Percentiles rank a stretch among this genome's conserved stretches.
These are phyloP conservation scores for Boletellus deceptivus DNA, from an alignment of 1,284 basidiomycete species.

Conservation along the genomic window DNA sequence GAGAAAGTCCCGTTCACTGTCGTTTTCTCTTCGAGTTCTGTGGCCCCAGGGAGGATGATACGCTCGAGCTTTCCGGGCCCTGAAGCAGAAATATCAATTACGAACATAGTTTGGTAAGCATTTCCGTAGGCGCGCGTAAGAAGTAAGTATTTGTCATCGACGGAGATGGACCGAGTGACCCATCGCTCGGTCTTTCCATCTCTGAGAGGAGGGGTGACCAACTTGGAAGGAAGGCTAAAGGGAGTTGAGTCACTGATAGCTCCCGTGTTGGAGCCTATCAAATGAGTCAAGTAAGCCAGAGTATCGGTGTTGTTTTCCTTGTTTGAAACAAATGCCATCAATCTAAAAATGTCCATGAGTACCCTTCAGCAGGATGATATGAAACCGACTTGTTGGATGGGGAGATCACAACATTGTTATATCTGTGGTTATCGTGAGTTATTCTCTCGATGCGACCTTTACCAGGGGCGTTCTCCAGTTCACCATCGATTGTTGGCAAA, in stretches of 20 bases:
- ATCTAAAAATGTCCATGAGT: constrained; percentile 19
- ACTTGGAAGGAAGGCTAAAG: constrained; percentile 30
- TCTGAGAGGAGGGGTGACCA: constrained; percentile 31
- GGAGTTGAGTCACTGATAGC: constrained; percentile 21
- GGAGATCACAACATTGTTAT: constrained; percentile 28
- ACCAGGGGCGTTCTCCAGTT: constrained; percentile 37
- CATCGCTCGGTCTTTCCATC: constrained; percentile 32
- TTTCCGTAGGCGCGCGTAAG: constrained; percentile 29
- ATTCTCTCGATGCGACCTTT: constrained; percentile 38
- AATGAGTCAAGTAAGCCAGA: constrained; percentile 31
- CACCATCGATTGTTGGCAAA: constrained; percentile 33
- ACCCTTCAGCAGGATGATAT: background rate
- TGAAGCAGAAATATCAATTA: constrained; percentile 34
- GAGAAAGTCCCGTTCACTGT: constrained; percentile 28
- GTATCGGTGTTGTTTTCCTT: constrained; percentile 38
- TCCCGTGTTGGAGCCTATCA: constrained; percentile 31
- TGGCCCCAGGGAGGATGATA: constrained; percentile 32
- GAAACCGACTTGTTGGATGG: constrained; percentile 32
- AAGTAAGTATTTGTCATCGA: constrained; percentile 36
- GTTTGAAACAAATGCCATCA: constrained; percentile 37
- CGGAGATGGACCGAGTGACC: constrained; percentile 29
- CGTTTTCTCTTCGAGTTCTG: constrained; percentile 29
- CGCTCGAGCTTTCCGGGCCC: constrained; percentile 24
- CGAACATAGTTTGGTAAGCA: constrained; percentile 29
- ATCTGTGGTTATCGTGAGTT: constrained; percentile 36